A percentile compares a stretch with the other conserved stretches of the same genome.
phyloP scores from a whole-genome alignment of 2,329 filamentous ascomycete genomes.

The Canariomyces notabilis region DNA sequence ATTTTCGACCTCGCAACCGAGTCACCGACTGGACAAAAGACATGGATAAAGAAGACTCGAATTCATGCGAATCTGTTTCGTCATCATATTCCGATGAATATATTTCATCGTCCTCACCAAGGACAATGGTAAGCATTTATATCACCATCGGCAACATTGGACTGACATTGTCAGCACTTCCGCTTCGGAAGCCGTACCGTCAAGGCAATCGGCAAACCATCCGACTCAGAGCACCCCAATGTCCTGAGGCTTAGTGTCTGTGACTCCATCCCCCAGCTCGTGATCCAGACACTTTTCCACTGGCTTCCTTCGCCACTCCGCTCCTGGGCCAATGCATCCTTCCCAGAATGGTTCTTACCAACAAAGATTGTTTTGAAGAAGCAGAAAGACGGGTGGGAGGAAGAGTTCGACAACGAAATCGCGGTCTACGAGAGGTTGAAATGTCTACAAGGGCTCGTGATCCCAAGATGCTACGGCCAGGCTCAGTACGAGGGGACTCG shows the following conservation, averaged over 20 bases:
- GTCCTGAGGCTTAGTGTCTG: slow-evolving; percentile 4
- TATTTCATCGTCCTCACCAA: background rate
- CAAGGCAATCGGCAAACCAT: background rate
- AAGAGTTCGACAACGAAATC: slow-evolving; percentile 27
- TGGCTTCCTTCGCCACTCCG: slow-evolving; percentile 6
- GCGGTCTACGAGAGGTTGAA: slow-evolving; percentile 21
- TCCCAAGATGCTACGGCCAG: slow-evolving; percentile 23
- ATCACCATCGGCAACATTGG: background rate
- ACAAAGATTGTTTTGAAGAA: slow-evolving; percentile 19
- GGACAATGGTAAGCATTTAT: no score
- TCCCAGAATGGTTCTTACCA: slow-evolving; percentile 5
- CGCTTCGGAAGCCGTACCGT: slow-evolving; percentile 4
- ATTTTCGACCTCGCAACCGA: no score
- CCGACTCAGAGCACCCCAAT: slow-evolving; percentile 8
- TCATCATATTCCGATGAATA: background rate
- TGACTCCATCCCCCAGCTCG: slow-evolving; percentile 3
- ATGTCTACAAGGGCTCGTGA: slow-evolving; percentile 23
- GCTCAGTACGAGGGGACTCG: slow-evolving; percentile 19
- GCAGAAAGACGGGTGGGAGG: slow-evolving; percentile 25
- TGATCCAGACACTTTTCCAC: slow-evolving; percentile 3
- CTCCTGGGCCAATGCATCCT: slow-evolving; percentile 4
- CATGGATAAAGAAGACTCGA: no score
- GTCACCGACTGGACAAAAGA: no score
- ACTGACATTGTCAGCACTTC: background rate
- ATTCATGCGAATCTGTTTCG: slow-evolving; percentile 2